Percentiles rank a stretch among this genome's conserved stretches.
phyloP scores from a whole-genome alignment of 148 eudicot genomes.

The Camellia lanceoleosa region DNA sequence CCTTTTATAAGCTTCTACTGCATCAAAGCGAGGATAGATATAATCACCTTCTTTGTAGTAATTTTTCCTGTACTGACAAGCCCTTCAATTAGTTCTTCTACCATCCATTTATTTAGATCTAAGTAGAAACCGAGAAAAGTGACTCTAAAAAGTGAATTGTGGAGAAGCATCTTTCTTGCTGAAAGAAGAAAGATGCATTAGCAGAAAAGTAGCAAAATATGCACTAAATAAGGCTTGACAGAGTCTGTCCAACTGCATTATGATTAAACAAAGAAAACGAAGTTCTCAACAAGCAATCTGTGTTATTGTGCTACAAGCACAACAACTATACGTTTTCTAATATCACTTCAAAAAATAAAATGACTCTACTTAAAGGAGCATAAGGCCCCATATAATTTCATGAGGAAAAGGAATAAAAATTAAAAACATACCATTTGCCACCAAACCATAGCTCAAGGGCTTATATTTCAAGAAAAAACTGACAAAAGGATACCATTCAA shows the following conservation, averaged over 20 bases:
- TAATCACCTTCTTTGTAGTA: constrained; percentile 84
- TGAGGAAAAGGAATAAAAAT: too few relatives aligned
- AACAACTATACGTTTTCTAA: too few relatives aligned
- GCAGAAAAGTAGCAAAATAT: neutral
- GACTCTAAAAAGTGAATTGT: neutral
- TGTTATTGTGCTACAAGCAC: neutral
- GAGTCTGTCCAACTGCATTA: neutral
- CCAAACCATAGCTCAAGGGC: neutral
- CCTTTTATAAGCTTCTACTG: constrained; percentile 82
- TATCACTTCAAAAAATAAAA: neutral
- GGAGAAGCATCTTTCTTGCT: neutral
- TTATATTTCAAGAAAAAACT: neutral
- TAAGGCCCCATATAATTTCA: too few relatives aligned
- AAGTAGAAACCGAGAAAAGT: neutral
- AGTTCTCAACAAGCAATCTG: neutral
- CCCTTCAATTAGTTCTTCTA: neutral
- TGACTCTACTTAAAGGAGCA: too few relatives aligned
- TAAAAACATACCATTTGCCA: too few relatives aligned
- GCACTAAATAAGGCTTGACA: neutral
- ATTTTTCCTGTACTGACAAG: constrained; percentile 59
- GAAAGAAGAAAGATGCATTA: neutral
- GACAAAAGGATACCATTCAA: neutral
- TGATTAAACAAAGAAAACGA: neutral
- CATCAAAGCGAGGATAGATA: constrained; percentile 63
- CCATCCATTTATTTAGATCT: neutral